Evolutionary conservation across 805 yeast genomes (phyloP).

Genomic region (Candida vaughaniae): DNA sequence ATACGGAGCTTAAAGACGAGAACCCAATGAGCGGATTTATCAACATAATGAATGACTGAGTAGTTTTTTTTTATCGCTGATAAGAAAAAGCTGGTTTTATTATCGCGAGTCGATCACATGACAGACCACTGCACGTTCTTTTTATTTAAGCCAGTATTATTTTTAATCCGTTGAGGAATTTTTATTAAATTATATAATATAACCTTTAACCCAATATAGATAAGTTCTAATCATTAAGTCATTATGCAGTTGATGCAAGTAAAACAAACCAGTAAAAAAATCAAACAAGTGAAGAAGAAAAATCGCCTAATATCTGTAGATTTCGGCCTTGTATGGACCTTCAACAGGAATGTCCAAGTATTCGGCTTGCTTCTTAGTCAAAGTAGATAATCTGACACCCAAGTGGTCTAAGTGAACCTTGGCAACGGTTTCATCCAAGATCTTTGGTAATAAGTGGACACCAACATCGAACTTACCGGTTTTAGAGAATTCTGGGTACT

Average conservation of each 20-base stretch:
- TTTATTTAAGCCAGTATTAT: too few relatives aligned
- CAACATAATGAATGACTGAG: conserved; percentile 1
- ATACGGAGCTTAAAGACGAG: conserved; percentile 1
- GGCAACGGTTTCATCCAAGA: conserved; percentile 98
- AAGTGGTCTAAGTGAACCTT: conserved; percentile 93
- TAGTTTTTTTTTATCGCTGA: too few relatives aligned
- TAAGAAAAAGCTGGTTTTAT: too few relatives aligned
- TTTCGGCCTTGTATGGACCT: conserved; percentile 98
- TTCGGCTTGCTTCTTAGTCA: conserved; percentile 81
- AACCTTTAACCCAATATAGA: conserved; percentile 6
- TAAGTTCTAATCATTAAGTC: conserved; percentile 25
- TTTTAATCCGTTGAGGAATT: conserved; percentile 18
- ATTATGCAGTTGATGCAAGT: conserved; percentile 48
- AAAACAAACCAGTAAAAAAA: conserved; percentile 24
- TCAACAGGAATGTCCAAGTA: conserved; percentile 87
- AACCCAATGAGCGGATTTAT: neutral
- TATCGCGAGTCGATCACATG: too few relatives aligned
- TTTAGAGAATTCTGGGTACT: conserved; percentile 87
- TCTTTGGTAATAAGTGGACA: conserved; percentile 96
- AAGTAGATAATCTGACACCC: conserved; percentile 81
- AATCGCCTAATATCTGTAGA: conserved; percentile 82
- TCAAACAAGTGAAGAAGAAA: conserved; percentile 12
- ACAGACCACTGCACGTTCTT: too few relatives aligned
- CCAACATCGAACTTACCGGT: conserved; percentile 88
- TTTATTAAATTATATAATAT: conserved; percentile 12